Conservation (phyloP, 1,139 yeast species). For the Suhomyces anneliseae region DNA sequence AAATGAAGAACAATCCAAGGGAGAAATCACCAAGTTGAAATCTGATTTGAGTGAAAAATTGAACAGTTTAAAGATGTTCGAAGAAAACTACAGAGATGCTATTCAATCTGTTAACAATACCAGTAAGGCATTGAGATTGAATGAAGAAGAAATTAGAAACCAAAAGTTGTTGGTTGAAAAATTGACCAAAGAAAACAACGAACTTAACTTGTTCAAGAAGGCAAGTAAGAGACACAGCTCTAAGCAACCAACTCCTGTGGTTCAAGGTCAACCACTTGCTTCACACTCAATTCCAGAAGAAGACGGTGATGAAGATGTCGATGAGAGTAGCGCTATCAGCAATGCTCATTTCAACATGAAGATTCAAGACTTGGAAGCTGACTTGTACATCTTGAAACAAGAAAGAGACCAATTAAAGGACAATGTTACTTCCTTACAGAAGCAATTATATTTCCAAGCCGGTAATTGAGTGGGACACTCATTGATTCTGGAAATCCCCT, state of each 20-base stretch:
- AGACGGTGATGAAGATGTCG: slow-evolving; percentile 27
- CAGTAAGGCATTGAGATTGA: slow-evolving; percentile 68
- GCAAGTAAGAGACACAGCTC: slow-evolving; percentile 39
- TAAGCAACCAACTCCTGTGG: slow-evolving; percentile 24
- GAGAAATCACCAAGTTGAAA: slow-evolving; percentile 38
- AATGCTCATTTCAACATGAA: slow-evolving; percentile 75
- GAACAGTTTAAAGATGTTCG: slow-evolving; percentile 39
- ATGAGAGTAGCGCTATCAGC: slow-evolving; percentile 50
- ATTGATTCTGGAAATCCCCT: slow-evolving; percentile 1
- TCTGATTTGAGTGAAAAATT: slow-evolving; percentile 33
- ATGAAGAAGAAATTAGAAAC: slow-evolving; percentile 68
- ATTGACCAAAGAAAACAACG: slow-evolving; percentile 67
- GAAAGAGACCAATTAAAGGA: slow-evolving; percentile 81
- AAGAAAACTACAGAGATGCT: slow-evolving; percentile 66
- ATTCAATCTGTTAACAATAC: slow-evolving; percentile 72
- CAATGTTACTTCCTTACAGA: slow-evolving; percentile 58
- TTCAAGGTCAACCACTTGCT: slow-evolving; percentile 14
- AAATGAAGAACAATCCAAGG: slow-evolving; percentile 34
- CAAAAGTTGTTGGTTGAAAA: slow-evolving; percentile 58
- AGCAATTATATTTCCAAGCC: slow-evolving; percentile 44
- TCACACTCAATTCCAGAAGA: slow-evolving; percentile 13
- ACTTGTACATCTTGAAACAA: slow-evolving; percentile 73
- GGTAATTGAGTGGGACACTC: slow-evolving; percentile 10
- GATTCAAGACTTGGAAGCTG: slow-evolving; percentile 82
- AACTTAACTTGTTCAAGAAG: slow-evolving; percentile 55